Percentiles rank a stretch among this genome's conserved stretches.
phyloP scores from a whole-genome alignment of 75 land plant species.

The Pinus taeda region DNA sequence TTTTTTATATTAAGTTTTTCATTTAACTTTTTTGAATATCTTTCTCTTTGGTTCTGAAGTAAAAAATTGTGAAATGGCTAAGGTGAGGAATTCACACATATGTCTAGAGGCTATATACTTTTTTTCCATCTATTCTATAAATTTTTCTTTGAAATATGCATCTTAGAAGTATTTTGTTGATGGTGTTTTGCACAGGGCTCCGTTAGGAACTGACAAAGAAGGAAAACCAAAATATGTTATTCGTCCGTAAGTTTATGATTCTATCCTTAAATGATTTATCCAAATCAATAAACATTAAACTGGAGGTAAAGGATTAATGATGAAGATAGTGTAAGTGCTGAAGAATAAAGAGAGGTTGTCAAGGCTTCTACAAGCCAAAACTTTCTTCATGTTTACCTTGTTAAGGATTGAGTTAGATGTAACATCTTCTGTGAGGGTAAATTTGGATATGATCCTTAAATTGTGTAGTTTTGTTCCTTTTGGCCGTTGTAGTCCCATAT shows the following conservation, averaged over 20 bases:
- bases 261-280: background rate
- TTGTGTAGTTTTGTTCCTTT: too few relatives aligned
- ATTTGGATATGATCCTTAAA: too few relatives aligned
- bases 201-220: constrained; percentile 57
- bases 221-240: constrained; percentile 79
- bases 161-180: background rate
- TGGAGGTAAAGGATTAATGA: background rate
- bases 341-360: background rate
- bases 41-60: background rate
- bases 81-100: background rate
- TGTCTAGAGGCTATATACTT: background rate
- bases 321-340: background rate
- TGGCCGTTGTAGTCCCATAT: too few relatives aligned
- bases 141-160: too few relatives aligned
- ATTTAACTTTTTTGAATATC: background rate
- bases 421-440: background rate
- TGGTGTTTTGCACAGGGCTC: constrained; percentile 55
- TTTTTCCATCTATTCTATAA: background rate
- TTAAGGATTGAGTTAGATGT: background rate
- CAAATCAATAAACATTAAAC: background rate
- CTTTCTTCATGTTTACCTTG: background rate
- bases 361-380: background rate
- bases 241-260: constrained; percentile 73
- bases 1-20: background rate
- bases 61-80: background rate